Evolutionary conservation across 2,329 filamentous ascomycete species (phyloP), one percentile per base, ranked within the genome.

Genomic region (Cordyceps tenuipes): DNA sequence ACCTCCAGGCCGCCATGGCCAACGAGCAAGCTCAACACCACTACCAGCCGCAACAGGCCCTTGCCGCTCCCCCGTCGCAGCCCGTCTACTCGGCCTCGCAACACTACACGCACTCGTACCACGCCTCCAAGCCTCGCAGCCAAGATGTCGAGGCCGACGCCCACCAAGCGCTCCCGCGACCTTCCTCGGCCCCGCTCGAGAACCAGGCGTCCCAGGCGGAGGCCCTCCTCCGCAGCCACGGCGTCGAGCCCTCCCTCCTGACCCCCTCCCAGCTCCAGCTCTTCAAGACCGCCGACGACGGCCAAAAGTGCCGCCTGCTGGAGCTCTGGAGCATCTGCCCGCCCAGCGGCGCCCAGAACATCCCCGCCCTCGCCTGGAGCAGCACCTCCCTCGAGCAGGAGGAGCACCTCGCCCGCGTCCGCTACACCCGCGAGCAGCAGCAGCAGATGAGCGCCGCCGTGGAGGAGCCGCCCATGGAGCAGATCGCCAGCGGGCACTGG

Each of bases 291-390:
- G 90, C 90, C 57, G 86, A 89, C 61, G 76, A 82, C 26, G 79
- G 86, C 48, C 90, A 96, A 72, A 84, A 87, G 68, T 75, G 86
- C 61, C 84, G 90, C 23, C 79, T 96, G 17, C 79, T 96, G 44
- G 88, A 96, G 71, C 83, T 96, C 17, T 96, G 91, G 91, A 86
- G 84, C 62, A 90, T 92, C 65, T 90, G 85, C 61, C 89, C 89
- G 23, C 89, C 88, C 0, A 81, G 78, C 47, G 82, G 81, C 63
- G 76, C 72, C 61, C 77, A 76, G 53, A 79, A 82, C 58, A 82
- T 83, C 64, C 76, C 79, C 2, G 74, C 78, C 10, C 69, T 84
- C 10, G 78, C 80, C 3, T 82, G 79, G 79, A 77, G 72, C 63
- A 78, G 71, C 67, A 83, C 80, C 1, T 79, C 76, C 0, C 66